A percentile compares a stretch with the other conserved stretches of the same genome.
These are phyloP conservation scores for Teratosphaeria epicoccoides DNA, from an alignment of 2,329 filamentous ascomycete species.

Conservation along the genomic window DNA sequence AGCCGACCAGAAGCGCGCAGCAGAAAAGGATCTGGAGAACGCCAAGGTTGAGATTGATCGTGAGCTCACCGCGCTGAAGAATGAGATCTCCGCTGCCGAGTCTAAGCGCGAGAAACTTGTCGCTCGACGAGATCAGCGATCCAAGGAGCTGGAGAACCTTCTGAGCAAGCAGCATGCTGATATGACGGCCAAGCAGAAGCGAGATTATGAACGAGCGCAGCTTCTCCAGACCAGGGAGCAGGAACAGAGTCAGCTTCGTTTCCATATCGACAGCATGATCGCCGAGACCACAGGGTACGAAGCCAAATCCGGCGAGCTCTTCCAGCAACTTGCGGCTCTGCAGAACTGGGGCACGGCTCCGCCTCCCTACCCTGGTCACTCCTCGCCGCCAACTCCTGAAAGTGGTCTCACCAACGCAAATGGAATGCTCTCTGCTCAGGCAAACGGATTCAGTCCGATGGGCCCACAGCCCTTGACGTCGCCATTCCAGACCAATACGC, in stretches of 20 bases:
- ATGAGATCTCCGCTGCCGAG: slow-evolving; percentile 53
- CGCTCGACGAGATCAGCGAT: slow-evolving; percentile 59
- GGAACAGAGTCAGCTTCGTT: slow-evolving; percentile 29
- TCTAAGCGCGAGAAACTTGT: slow-evolving; percentile 64
- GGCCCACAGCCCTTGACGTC: slow-evolving; percentile 15
- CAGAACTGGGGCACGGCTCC: slow-evolving; percentile 17
- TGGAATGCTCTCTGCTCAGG: slow-evolving; percentile 10
- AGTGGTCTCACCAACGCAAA: slow-evolving; percentile 46
- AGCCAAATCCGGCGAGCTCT: slow-evolving; percentile 30
- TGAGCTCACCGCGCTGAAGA: slow-evolving; percentile 51
- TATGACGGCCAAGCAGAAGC: slow-evolving; percentile 24
- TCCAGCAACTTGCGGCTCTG: slow-evolving; percentile 26
- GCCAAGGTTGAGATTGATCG: slow-evolving; percentile 53
- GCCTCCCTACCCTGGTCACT: slow-evolving; percentile 18
- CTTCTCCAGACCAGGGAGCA: slow-evolving; percentile 24
- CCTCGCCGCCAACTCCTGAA: slow-evolving; percentile 47
- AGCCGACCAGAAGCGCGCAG: slow-evolving; percentile 39
- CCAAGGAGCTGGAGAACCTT: slow-evolving; percentile 61
- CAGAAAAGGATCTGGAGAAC: slow-evolving; percentile 48
- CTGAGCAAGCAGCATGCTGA: slow-evolving; percentile 55
- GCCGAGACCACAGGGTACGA: slow-evolving; percentile 28
- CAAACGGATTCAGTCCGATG: slow-evolving; percentile 15
- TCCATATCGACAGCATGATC: slow-evolving; percentile 30
- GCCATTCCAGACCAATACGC: slow-evolving; percentile 13
- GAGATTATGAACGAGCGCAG: slow-evolving; percentile 22